phyloP scores from a whole-genome alignment of 768 basidiomycete genomes.

The Suillus paluster region DNA sequence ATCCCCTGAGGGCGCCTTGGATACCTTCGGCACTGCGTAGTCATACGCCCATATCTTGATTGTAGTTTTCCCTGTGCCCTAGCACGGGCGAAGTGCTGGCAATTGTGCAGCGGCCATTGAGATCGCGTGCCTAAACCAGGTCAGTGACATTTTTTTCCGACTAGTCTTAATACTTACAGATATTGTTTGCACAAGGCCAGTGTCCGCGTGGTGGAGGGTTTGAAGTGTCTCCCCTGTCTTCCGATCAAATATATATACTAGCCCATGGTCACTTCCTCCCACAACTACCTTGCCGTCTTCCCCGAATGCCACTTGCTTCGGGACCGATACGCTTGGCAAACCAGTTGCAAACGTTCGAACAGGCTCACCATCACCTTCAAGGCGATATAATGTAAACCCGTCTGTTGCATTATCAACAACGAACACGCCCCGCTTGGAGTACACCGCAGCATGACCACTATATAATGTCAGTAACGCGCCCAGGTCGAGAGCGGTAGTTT shows the following conservation, averaged over 20 bases:
- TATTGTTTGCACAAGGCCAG: conserved; percentile 6
- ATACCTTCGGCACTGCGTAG: background rate
- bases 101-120: conserved; percentile 8
- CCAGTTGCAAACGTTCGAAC: conserved; percentile 9
- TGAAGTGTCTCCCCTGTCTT: conserved; percentile 1
- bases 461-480: background rate
- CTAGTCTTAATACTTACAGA: background rate
- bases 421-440: conserved; percentile 1
- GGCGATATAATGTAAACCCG: conserved; percentile 11
- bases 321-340: background rate
- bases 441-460: conserved; percentile 13
- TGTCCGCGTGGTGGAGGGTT: background rate
- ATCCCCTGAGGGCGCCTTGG: background rate
- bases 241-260: conserved; percentile 12
- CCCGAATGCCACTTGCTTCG: conserved; percentile 16
- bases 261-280: conserved; percentile 11
- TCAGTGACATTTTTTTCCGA: background rate
- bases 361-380: background rate
- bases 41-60: conserved; percentile 9
- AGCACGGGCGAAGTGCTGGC: background rate
- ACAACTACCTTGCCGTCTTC: conserved; percentile 13
- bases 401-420: conserved; percentile 14
- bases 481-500: background rate
- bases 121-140: background rate
- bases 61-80: background rate